phyloP scores from a whole-genome alignment of 768 basidiomycete species.

The Gloeopeniophorella convolvens region DNA sequence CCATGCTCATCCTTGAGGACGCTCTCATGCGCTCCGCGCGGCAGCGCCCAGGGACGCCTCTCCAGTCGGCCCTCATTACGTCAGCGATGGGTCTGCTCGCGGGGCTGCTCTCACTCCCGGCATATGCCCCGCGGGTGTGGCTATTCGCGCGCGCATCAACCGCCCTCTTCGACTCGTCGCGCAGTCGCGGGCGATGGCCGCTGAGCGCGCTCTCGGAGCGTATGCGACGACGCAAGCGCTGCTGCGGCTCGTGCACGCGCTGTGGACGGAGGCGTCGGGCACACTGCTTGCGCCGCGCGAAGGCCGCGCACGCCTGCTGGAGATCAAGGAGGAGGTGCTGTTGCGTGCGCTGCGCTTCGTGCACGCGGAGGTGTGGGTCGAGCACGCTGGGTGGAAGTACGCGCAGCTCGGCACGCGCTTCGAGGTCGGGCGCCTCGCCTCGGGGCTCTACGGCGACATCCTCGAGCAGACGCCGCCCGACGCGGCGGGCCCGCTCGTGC shows the following conservation, averaged over 20 bases:
- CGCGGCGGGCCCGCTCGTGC: slow-evolving; percentile 50
- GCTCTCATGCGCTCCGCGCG: slow-evolving; percentile 52
- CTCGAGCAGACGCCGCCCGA: slow-evolving; percentile 56
- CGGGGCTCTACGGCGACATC: slow-evolving; percentile 60
- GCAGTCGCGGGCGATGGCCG: slow-evolving; percentile 54
- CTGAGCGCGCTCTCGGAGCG: slow-evolving; percentile 63
- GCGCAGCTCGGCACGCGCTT: slow-evolving; percentile 74
- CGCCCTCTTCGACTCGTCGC: slow-evolving; percentile 67
- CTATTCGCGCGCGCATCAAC: slow-evolving; percentile 76
- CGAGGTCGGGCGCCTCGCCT: slow-evolving; percentile 67
- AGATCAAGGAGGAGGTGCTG: slow-evolving; percentile 80
- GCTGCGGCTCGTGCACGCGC: slow-evolving; percentile 65
- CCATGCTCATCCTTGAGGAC: slow-evolving; percentile 76
- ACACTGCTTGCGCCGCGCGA: slow-evolving; percentile 43
- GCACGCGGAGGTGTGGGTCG: slow-evolving; percentile 84
- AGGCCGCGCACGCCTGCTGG: slow-evolving; percentile 53
- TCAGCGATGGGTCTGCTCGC: slow-evolving; percentile 79
- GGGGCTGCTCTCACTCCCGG: slow-evolving; percentile 65
- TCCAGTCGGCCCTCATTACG: slow-evolving; percentile 60
- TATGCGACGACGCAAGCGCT: slow-evolving; percentile 82
- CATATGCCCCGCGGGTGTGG: slow-evolving; percentile 82
- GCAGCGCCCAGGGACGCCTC: slow-evolving; percentile 29
- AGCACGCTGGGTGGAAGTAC: slow-evolving; percentile 84
- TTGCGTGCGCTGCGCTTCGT: slow-evolving; percentile 71
- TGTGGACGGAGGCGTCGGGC: slow-evolving; percentile 66